Base-by-base conservation (phyloP, 169 alveolate genomes). In the Eimeria acervulina region DNA sequence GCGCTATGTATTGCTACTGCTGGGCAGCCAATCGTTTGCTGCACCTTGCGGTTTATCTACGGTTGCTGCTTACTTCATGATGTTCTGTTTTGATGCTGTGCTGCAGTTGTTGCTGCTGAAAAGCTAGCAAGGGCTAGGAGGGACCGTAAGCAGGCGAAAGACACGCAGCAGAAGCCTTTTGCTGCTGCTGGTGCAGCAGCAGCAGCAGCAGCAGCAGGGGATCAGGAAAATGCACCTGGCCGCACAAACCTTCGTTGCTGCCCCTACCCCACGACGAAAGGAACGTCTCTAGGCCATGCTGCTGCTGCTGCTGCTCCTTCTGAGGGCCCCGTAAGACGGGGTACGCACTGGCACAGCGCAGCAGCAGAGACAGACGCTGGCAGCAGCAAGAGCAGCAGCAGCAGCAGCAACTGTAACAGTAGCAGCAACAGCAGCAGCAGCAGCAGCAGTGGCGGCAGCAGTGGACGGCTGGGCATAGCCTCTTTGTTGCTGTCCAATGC, bases 71-170 rank as follows among this genome's bases (percentile, higher is more conserved):
- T 26, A 33, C 40, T 68, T 8, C 42, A 10, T n/a, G 80, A 5
- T 33, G 6, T 68, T 15, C 31, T 63, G 36, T 15, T 63, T n/a
- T 72, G 52, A 26, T 72, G 84, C 84, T 72, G 84, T 26, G 84
- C 84, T 72, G 84, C 52, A 83, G 91, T 83, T 44, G 91, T 83
- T 52, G 76, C 76, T 52, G 91, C 91, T 31, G 91, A 83, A 38
- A 83, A 19, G 74, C 91, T 83, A 17, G 91, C 91, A 28, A 47
- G 52, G 74, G 91, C 74, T 26, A 44, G 91, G 19, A 47, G 74
- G 76, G 74, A 83, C 47, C 91, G 91, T 21, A 83, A 52, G 76
- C 91, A 52, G 51, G 76, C 76, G 23, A 44, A 44, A 44, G 89
- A 40, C 12, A 40, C 28, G 23, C 66, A 40, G 36, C 63, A 40